A percentile compares a stretch with the other conserved stretches of the same genome.
These are phyloP conservation scores for Lathyrus tuberosus DNA, from an alignment of 306 rosid genomes.

Conservation along the genomic window DNA sequence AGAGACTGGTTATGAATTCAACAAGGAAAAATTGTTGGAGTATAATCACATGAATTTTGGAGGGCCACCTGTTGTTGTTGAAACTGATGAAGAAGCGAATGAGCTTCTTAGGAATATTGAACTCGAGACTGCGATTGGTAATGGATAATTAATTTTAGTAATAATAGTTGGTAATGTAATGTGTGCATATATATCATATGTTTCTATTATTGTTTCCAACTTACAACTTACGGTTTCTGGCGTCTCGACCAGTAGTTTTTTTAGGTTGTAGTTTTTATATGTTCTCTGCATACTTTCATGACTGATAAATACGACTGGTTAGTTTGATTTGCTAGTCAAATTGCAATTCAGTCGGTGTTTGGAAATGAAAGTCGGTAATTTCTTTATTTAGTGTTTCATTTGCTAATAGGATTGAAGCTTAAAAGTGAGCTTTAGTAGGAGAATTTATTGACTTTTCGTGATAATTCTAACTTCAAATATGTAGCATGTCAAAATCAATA, in stretches of 20 bases:
- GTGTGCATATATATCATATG: neutral
- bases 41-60: constrained; percentile 89
- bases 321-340: constrained; percentile 20
- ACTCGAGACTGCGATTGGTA: constrained; percentile 78
- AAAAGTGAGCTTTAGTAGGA: constrained; percentile 8
- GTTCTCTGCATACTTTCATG: neutral
- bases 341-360: constrained; percentile 15
- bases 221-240: too few relatives aligned
- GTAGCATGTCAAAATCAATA: too few relatives aligned
- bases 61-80: constrained; percentile 76
- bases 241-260: constrained; percentile 3
- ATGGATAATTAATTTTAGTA: constrained; percentile 2
- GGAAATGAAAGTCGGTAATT: constrained; percentile 5
- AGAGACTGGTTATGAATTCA: constrained; percentile 74
- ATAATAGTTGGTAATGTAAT: neutral
- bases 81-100: constrained; percentile 75
- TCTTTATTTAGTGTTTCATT: constrained; percentile 30
- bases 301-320: neutral
- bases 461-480: constrained; percentile 6
- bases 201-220: too few relatives aligned
- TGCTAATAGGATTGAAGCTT: constrained; percentile 1
- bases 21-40: constrained; percentile 62
- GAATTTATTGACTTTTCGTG: neutral
- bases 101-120: constrained; percentile 54
- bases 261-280: constrained; percentile 13